phyloP scores from a whole-genome alignment of 1,284 basidiomycete species.

The Cutaneotrichosporon sp. region DNA sequence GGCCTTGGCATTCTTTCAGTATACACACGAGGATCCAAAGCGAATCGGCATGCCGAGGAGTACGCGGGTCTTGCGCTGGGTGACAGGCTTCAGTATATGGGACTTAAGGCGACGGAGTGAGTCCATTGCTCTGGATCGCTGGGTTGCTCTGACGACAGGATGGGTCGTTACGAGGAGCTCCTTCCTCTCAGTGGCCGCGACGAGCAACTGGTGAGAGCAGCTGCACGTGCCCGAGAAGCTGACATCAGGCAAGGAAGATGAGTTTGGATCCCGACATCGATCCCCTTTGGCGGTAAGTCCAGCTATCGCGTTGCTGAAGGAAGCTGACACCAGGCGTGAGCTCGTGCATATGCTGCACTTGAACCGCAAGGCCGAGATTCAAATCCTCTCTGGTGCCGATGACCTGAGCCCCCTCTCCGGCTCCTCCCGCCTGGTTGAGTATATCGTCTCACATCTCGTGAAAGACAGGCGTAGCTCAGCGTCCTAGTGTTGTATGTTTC shows the following conservation, averaged over 20 bases:
- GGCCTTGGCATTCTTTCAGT: constrained; percentile 83
- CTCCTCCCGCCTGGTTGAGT: constrained; percentile 15
- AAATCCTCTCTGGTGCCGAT: constrained; percentile 54
- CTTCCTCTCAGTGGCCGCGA: constrained; percentile 68
- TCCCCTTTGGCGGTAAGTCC: constrained; percentile 14
- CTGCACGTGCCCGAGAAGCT: not conserved
- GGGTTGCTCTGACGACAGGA: constrained; percentile 46
- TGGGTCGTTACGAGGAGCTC: constrained; percentile 56
- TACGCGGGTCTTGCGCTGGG: constrained; percentile 59
- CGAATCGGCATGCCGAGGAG: constrained; percentile 29
- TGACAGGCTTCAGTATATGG: constrained; percentile 67
- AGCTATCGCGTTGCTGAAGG: not conserved
- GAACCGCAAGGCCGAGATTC: constrained; percentile 82
- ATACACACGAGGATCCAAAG: constrained; percentile 55
- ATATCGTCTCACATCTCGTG: constrained; percentile 11
- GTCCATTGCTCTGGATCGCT: constrained; percentile 34
- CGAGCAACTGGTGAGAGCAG: constrained; percentile 63
- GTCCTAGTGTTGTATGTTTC: no score
- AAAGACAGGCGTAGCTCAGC: no score
- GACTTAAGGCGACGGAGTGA: constrained; percentile 63
- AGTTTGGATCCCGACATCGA: constrained; percentile 2
- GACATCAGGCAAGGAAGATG: constrained; percentile 8
- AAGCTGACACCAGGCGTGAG: constrained; percentile 55
- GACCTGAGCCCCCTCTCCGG: not conserved
- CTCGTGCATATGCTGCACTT: constrained; percentile 70